These are phyloP conservation scores for Scalesia atractyloides DNA, from an alignment of 129 eudicot genomes.

Conservation along the genomic window DNA sequence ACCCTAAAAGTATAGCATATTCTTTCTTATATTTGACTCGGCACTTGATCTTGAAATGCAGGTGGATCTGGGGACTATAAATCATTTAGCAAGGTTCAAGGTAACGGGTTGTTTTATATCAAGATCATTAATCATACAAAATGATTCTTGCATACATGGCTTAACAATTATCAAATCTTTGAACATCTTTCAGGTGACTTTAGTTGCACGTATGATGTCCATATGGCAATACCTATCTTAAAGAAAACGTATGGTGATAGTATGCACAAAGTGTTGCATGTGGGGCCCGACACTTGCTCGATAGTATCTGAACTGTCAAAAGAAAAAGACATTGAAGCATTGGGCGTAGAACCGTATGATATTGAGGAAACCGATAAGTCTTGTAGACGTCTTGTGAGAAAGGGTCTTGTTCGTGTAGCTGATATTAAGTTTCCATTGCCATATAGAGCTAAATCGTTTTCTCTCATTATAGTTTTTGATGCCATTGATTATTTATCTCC, in stretches of 20 bases:
- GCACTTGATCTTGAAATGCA: constrained; percentile 21
- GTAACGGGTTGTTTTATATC: constrained; percentile 20
- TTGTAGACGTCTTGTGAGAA: constrained; percentile 69
- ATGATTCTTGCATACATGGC: constrained; percentile 1
- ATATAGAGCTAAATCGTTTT: constrained; percentile 65
- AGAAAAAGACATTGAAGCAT: constrained; percentile 75
- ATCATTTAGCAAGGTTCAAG: constrained; percentile 55
- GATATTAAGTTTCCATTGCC: constrained; percentile 81
- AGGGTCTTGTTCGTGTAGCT: constrained; percentile 79
- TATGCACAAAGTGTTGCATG: constrained; percentile 79
- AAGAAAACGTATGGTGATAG: constrained; percentile 74
- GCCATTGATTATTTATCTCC: constrained; percentile 82
- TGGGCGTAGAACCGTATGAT: constrained; percentile 87
- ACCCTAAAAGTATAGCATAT: neutral
- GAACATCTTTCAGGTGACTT: constrained; percentile 51
- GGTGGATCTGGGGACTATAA: constrained; percentile 50
- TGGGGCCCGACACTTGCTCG: constrained; percentile 80
- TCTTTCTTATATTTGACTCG: constrained; percentile 16
- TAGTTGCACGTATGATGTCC: constrained; percentile 68
- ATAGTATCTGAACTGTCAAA: constrained; percentile 63
- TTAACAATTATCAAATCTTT: neutral
- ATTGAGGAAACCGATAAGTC: constrained; percentile 59
- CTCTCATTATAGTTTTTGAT: constrained; percentile 73
- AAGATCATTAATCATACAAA: constrained; percentile 9
- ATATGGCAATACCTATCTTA: constrained; percentile 62